phyloP scores from a whole-genome alignment of 2,329 filamentous ascomycete species.

The Periconia digitata region DNA sequence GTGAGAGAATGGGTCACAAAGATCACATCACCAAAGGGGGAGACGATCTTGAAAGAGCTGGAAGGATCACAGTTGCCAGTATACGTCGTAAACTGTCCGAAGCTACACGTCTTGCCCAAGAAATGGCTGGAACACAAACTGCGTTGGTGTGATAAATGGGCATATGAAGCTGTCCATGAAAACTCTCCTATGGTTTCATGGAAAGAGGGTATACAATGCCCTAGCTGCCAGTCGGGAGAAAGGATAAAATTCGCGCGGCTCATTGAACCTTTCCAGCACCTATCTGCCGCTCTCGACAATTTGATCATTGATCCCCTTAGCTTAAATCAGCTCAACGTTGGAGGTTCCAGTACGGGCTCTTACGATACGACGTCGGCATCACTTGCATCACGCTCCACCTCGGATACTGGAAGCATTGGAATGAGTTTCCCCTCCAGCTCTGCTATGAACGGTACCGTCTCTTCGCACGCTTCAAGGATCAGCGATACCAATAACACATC shows the following conservation, averaged over 20 bases:
- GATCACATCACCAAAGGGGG: slow-evolving; percentile 16
- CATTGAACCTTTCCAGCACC: slow-evolving; percentile 35
- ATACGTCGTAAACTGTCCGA: slow-evolving; percentile 40
- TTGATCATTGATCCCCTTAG: slow-evolving; percentile 22
- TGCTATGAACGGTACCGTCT: slow-evolving; percentile 14
- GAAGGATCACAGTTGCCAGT: slow-evolving; percentile 18
- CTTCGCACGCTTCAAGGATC: slow-evolving; percentile 13
- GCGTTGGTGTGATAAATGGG: slow-evolving; percentile 30
- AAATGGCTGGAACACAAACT: slow-evolving; percentile 35
- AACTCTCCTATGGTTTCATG: slow-evolving; percentile 21
- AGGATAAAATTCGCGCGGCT: slow-evolving; percentile 39
- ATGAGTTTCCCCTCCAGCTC: slow-evolving; percentile 19
- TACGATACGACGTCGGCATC: slow-evolving; percentile 17
- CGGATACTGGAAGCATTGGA: slow-evolving; percentile 16
- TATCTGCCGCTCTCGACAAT: slow-evolving; percentile 22
- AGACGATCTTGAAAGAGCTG: slow-evolving; percentile 15
- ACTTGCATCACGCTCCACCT: slow-evolving; percentile 15
- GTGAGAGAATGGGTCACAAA: slow-evolving; percentile 35
- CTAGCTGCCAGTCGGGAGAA: slow-evolving; percentile 31
- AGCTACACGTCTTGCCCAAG: slow-evolving; percentile 34
- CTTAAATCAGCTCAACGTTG: slow-evolving; percentile 22
- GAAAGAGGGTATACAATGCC: slow-evolving; percentile 26
- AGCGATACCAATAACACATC: slow-evolving; percentile 7
- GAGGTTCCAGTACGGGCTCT: slow-evolving; percentile 20
- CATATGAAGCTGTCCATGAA: slow-evolving; percentile 31